Percentiles rank a stretch among this genome's conserved stretches.
Evolutionary conservation across 805 yeast genomes (phyloP).

Genomic region (Blastobotrys americana): DNA sequence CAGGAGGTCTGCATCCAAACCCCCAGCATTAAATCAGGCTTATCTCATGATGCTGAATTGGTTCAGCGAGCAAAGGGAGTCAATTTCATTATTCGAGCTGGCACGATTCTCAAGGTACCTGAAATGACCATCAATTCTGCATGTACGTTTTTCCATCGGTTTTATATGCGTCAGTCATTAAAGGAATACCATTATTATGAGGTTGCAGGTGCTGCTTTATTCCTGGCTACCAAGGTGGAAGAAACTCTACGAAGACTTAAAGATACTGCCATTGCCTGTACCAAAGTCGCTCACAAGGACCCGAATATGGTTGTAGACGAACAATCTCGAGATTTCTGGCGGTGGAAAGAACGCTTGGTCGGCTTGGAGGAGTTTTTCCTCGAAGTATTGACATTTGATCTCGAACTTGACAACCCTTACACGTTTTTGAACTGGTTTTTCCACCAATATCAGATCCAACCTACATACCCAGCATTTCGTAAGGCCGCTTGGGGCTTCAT

Average conservation of each 20-base stretch:
- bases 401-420: constrained; percentile 38
- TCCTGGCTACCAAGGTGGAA: constrained; percentile 48
- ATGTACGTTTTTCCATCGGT: constrained; percentile 42
- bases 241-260: constrained; percentile 43
- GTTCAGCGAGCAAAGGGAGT: constrained; percentile 42
- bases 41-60: constrained; percentile 31
- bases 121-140: constrained; percentile 44
- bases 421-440: constrained; percentile 14
- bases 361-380: constrained; percentile 39
- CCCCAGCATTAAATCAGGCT: neutral
- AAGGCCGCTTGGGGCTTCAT: constrained; percentile 33
- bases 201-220: constrained; percentile 43
- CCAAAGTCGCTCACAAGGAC: constrained; percentile 40
- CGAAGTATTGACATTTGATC: constrained; percentile 43
- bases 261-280: constrained; percentile 45
- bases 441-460: constrained; percentile 19
- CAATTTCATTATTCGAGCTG: constrained; percentile 39
- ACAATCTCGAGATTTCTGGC: constrained; percentile 42
- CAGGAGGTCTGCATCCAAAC: neutral
- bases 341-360: constrained; percentile 43
- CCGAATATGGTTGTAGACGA: constrained; percentile 36
- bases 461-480: constrained; percentile 17
- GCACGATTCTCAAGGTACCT: constrained; percentile 40
- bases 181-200: constrained; percentile 42
- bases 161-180: constrained; percentile 42